Percentiles rank a stretch among this genome's conserved stretches.
These are phyloP conservation scores for Lactifluus piperatus DNA, from an alignment of 768 basidiomycete genomes.

Conservation along the genomic window DNA sequence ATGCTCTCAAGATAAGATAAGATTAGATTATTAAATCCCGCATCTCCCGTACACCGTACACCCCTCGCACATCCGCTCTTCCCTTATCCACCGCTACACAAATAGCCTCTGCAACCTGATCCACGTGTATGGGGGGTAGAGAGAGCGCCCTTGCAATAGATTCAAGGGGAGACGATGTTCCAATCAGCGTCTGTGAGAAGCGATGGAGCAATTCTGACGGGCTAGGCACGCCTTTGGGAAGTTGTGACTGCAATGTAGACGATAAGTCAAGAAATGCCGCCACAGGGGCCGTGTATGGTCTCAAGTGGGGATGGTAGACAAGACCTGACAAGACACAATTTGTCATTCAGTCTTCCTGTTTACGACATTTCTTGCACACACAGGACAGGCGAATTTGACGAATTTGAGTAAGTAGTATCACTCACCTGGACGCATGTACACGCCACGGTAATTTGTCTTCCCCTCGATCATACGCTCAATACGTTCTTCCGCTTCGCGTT, in stretches of 20 bases:
- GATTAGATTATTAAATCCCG: conserved; percentile 44
- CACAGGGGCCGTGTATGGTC: conserved; percentile 81
- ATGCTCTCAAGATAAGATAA: conserved; percentile 21
- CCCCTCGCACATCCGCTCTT: conserved; percentile 43
- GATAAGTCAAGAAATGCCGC: conserved; percentile 81
- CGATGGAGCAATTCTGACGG: conserved; percentile 56
- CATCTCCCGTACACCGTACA: conserved; percentile 66
- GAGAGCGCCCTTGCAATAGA: conserved; percentile 71
- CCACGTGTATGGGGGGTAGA: conserved; percentile 92
- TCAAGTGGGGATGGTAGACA: conserved; percentile 91
- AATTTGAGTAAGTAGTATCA: conserved; percentile 18
- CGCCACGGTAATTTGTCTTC: conserved; percentile 47
- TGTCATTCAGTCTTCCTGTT: not conserved
- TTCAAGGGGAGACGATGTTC: conserved; percentile 40
- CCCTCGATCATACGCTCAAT: conserved; percentile 48
- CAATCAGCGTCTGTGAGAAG: conserved; percentile 29
- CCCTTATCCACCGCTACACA: conserved; percentile 49
- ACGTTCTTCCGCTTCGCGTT: conserved; percentile 76
- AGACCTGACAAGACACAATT: conserved; percentile 46
- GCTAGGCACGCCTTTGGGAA: conserved; percentile 49
- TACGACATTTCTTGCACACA: not conserved
- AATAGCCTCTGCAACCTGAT: conserved; percentile 85
- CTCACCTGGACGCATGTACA: conserved; percentile 88
- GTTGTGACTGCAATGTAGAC: conserved; percentile 54
- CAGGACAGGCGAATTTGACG: not conserved